Evolutionary conservation across 768 basidiomycete genomes (phyloP), one percentile per base, ranked within the genome.

Genomic region (Podaxis pistillaris): DNA sequence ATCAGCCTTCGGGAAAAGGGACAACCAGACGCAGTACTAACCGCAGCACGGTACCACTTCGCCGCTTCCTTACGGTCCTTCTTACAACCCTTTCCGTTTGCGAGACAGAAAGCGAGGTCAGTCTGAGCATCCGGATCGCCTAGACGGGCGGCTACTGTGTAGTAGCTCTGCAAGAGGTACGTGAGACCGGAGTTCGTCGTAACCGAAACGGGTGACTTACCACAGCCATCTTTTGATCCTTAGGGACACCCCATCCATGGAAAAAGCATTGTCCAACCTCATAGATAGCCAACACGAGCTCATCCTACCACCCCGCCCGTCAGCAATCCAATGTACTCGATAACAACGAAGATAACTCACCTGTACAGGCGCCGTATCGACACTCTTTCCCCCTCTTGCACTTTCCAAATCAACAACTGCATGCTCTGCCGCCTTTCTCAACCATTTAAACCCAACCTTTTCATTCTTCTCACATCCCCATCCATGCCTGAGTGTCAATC

Each of bases 181-280:
- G 28, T 41, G n/a, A 52, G 12, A 3, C 17, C 6, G 6, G 49
- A 47, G 41, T 38, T 51, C 15, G 1, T 7, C 22, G 3, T 7
- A 1, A 37, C 24, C 33, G 30, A 36, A 60, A 57, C 22, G 6
- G 19, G n/a, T 22, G 26, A 83, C 89, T 60, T 71, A 91, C 90
- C 26, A 93, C 87, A 5, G 85, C 92, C 91, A 95, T 93, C 80
- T 90, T 92, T 77, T 91, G 88, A 73, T 96, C 92, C 72, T 93
- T 92, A 30, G 76, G 70, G 12, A 93, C 87, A 7, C 94, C 94
- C 93, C 94, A 96, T 1, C 94, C 94, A 56, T 93, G 91, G 71
- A 91, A 91, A 75, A 94, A 96, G 71, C 92, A 94, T 73, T 93
- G 91, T 0, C 92, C 94, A 3, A 96, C 92, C 75, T 96, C 94